Evolutionary conservation across 2,329 filamentous ascomycete genomes (phyloP).

Genomic region (Botrytis fragariae): DNA sequence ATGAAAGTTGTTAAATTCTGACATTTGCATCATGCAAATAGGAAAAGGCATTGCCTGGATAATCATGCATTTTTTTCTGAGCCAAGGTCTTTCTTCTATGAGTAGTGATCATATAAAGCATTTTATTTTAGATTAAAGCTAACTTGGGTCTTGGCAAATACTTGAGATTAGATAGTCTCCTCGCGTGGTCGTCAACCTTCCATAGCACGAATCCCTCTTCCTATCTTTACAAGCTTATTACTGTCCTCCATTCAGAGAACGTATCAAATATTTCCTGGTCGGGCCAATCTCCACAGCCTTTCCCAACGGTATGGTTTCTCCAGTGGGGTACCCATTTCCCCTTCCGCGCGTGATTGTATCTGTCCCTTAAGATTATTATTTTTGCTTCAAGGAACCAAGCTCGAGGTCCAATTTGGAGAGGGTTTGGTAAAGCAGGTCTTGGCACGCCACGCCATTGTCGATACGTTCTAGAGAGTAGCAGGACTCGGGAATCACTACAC

Average conservation of each 20-base stretch:
- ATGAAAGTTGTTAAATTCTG: neutral
- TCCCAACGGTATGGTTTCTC: neutral
- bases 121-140: neutral
- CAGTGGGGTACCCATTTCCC: accelerated
- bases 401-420: neutral
- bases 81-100: neutral
- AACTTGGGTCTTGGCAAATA: neutral
- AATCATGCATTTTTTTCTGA: neutral
- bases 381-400: neutral
- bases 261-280: neutral
- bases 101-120: neutral
- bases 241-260: neutral
- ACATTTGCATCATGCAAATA: neutral
- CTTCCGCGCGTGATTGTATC: neutral
- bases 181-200: neutral
- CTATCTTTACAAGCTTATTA: no score
- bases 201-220: no score
- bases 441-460: accelerated
- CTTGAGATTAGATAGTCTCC: neutral
- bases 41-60: no score
- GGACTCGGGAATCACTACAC: no score
- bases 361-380: neutral
- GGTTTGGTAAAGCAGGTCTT: neutral
- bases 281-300: neutral
- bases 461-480: neutral